These are phyloP conservation scores for Didymella lethalis DNA, from an alignment of 2,329 filamentous ascomycete species.

Conservation along the genomic window DNA sequence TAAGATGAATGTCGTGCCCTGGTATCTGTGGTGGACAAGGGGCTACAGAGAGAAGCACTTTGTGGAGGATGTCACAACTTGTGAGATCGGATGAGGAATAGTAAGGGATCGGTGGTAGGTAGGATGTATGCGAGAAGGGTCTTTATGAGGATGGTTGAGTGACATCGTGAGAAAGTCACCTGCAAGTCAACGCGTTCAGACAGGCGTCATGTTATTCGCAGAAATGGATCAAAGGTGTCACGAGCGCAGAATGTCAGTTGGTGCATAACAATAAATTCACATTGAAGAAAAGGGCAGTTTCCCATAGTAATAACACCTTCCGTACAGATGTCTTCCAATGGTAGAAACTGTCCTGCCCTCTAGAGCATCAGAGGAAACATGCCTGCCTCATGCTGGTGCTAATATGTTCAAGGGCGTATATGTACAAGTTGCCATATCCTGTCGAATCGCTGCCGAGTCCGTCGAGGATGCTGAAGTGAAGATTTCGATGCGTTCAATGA, in stretches of 20 bases:
- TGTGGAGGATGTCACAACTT: constrained; percentile 55
- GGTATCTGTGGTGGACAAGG: constrained; percentile 58
- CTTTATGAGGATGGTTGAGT: too few species aligned
- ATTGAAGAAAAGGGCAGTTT: constrained; percentile 14
- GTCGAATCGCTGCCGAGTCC: constrained; percentile 2
- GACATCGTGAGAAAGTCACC: too few species aligned
- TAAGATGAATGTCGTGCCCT: constrained; percentile 56
- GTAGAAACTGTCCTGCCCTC: constrained; percentile 15
- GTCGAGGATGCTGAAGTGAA: constrained; percentile 8
- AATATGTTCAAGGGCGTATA: constrained; percentile 9
- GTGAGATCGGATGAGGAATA: constrained; percentile 28
- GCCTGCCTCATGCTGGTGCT: neutral
- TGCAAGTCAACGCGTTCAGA: too few species aligned
- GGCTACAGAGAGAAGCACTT: constrained; percentile 54
- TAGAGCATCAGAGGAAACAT: constrained; percentile 1
- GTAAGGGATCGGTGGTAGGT: too few species aligned
- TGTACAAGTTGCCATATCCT: constrained; percentile 4
- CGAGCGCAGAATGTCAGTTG: neutral
- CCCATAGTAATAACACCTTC: constrained; percentile 8
- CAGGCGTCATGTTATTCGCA: too few species aligned
- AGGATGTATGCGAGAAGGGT: too few species aligned
- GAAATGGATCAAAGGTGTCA: neutral
- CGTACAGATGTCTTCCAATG: constrained; percentile 2
- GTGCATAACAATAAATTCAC: constrained; percentile 15
- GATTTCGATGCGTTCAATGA: constrained; percentile 8